phyloP scores from a whole-genome alignment of 805 yeast species.

The Saturnispora mendoncae region DNA sequence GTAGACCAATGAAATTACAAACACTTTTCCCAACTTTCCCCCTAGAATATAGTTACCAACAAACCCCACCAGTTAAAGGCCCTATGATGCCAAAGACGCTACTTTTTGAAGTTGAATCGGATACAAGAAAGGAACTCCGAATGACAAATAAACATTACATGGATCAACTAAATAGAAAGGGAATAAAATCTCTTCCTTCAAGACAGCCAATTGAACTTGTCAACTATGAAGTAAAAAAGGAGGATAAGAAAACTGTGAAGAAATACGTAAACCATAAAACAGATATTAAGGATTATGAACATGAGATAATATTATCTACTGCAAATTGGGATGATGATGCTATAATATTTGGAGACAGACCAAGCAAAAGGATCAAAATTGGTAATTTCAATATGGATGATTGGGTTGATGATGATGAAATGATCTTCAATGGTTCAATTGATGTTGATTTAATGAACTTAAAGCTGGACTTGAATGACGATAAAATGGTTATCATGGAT shows the following conservation, averaged over 20 bases:
- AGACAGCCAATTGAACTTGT: slow-evolving; percentile 23
- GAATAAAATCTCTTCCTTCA: slow-evolving; percentile 13
- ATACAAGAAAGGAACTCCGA: slow-evolving; percentile 47
- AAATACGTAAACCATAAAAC: slow-evolving; percentile 12
- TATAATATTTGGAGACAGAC: slow-evolving; percentile 39
- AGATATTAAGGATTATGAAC: slow-evolving; percentile 30
- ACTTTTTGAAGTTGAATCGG: slow-evolving; percentile 53
- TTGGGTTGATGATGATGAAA: slow-evolving; percentile 46
- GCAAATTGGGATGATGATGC: slow-evolving; percentile 72
- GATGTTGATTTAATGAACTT: slow-evolving; percentile 30
- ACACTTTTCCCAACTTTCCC: slow-evolving; percentile 55
- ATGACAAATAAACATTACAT: slow-evolving; percentile 18
- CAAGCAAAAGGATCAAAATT: slow-evolving; percentile 23
- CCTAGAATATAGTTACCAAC: slow-evolving; percentile 41
- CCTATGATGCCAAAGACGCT: slow-evolving; percentile 53
- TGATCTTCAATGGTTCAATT: slow-evolving; percentile 63
- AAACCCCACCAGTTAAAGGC: slow-evolving; percentile 35
- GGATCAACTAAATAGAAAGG: slow-evolving; percentile 12
- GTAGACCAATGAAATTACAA: slow-evolving; percentile 55
- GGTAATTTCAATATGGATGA: slow-evolving; percentile 35
- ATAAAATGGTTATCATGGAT: slow-evolving; percentile 60
- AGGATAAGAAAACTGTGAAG: slow-evolving; percentile 13
- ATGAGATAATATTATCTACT: slow-evolving; percentile 55
- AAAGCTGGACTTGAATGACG: slow-evolving; percentile 79
- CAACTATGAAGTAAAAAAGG: slow-evolving; percentile 21